Evolutionary conservation across 805 yeast species (phyloP).

Genomic region (Cyberlindnera xylosilytica): DNA sequence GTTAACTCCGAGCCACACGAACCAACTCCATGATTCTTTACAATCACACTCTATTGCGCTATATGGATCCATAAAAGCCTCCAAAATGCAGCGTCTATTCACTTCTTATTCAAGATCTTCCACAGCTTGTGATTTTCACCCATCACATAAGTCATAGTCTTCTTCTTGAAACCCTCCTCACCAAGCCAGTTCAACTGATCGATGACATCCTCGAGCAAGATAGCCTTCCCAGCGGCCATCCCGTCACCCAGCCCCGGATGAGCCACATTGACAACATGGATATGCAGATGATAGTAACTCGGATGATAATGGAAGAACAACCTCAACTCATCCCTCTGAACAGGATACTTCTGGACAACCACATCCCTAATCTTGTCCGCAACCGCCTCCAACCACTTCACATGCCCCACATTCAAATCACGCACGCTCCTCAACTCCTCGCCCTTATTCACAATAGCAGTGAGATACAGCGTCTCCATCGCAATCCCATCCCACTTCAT

Average conservation of each 20-base stretch:
- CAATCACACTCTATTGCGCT: no score
- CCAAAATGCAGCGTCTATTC: no score
- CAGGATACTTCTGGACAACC: slow-evolving; percentile 43
- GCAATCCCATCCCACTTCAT: slow-evolving; percentile 92
- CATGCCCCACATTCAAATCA: slow-evolving; percentile 61
- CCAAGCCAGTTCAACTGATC: slow-evolving; percentile 59
- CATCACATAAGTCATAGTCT: slow-evolving; percentile 60
- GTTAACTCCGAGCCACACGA: no score
- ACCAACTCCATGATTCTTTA: no score
- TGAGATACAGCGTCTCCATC: slow-evolving; percentile 68
- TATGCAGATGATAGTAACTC: slow-evolving; percentile 91
- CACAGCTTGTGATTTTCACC: slow-evolving; percentile 82
- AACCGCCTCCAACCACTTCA: slow-evolving; percentile 53
- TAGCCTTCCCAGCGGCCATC: slow-evolving; percentile 74
- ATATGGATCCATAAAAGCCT: no score
- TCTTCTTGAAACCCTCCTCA: slow-evolving; percentile 52
- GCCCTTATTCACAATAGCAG: slow-evolving; percentile 64
- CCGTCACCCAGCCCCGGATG: slow-evolving; percentile 70
- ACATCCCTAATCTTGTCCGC: slow-evolving; percentile 42
- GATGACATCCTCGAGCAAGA: slow-evolving; percentile 75
- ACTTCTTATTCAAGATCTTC: slow-evolving; percentile 33
- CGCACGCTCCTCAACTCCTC: slow-evolving; percentile 69
- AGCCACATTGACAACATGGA: slow-evolving; percentile 76
- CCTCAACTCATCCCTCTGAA: slow-evolving; percentile 58
- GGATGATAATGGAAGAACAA: slow-evolving; percentile 93